Evolutionary conservation across 2,329 filamentous ascomycete species (phyloP).

Genomic region (Colletotrichum sp.): DNA sequence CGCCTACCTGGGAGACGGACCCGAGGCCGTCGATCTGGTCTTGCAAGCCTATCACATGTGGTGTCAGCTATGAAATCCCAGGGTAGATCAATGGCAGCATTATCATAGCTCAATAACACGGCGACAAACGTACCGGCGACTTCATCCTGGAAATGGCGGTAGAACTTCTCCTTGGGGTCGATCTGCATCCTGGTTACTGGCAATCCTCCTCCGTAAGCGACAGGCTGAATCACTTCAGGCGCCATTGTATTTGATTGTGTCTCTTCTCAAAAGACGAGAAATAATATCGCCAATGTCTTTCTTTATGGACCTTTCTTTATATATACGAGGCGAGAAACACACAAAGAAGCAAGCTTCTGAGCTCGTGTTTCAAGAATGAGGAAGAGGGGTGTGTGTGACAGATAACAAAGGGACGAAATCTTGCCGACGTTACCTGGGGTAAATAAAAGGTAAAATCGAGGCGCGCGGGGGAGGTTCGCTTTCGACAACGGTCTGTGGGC

Average conservation of each 20-base stretch:
- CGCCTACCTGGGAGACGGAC: conserved; percentile 62
- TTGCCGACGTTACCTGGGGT: conserved; percentile 2
- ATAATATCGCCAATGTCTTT: too few relatives aligned
- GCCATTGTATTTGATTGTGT: too few relatives aligned
- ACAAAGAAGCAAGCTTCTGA: not conserved
- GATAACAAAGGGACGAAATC: not conserved
- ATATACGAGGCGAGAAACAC: not conserved
- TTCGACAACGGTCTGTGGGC: not conserved
- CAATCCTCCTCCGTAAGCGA: conserved; percentile 10
- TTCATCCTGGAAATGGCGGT: conserved; percentile 80
- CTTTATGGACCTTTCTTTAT: not conserved
- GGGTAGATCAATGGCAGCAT: not conserved
- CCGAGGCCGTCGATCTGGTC: conserved; percentile 29
- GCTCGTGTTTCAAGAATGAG: conserved; percentile 2
- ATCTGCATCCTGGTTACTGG: conserved; percentile 35
- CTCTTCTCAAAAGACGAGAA: too few relatives aligned
- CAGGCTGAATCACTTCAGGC: conserved; percentile 22
- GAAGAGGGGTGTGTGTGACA: not conserved
- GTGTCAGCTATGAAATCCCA: not conserved
- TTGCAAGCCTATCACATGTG: conserved; percentile 66
- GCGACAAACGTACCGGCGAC: conserved; percentile 45
- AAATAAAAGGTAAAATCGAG: not conserved
- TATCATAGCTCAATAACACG: not conserved
- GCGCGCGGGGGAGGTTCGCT: not conserved
- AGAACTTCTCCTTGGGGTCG: conserved; percentile 78